Base-by-base conservation (phyloP, 176 grass and related monocot genomes). In the Paspalum vaginatum region DNA sequence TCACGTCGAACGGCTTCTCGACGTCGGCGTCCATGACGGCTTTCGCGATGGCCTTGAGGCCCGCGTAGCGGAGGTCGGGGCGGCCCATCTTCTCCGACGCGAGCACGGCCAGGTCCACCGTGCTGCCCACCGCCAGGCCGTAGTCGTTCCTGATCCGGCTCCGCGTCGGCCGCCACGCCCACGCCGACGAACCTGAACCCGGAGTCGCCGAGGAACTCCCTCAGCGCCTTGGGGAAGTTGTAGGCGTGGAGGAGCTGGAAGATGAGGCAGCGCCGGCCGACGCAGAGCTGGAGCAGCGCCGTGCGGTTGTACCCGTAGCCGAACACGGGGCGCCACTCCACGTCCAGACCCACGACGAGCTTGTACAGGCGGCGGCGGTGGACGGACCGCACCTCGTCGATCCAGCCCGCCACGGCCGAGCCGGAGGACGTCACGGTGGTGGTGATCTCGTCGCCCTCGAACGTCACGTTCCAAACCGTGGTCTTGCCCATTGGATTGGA, bases 351-450 rank as follows among this genome's bases (percentile, higher is more conserved):
- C 8, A 79, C 48, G 6, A 79, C 13, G 62, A 79, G 77, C 9
- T 41, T 79, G 76, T 79, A 61, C 26, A 66, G 47, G 61, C 61
- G 61, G 76, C 32, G 47, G 76, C 20, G 47, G 61, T 66, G 32
- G 8, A 66, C 61, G 76, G 27, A 14, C 2, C 0, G 18, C 11
- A 79, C 18, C 47, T 65, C 75, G 44, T 48, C 2, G 10, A 78
- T 1, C 75, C 75, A 78, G 45, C 5, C 1, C 16, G 79, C 75
- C 32, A 88, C 80, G 51, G 50, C 42, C 5, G 14, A 80, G 27
- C 60, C 80, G 68, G 86, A 88, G 43, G 68, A 32, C n/a, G 75
- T 84, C 43, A 88, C 75, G 32, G 86, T 88, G 75, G 80, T 43
- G 67, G 16, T 41, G 75, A 88, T 88, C 80, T 22, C 48, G 25